phyloP scores from a whole-genome alignment of 805 yeast species.

The Ogataea haglerorum region DNA sequence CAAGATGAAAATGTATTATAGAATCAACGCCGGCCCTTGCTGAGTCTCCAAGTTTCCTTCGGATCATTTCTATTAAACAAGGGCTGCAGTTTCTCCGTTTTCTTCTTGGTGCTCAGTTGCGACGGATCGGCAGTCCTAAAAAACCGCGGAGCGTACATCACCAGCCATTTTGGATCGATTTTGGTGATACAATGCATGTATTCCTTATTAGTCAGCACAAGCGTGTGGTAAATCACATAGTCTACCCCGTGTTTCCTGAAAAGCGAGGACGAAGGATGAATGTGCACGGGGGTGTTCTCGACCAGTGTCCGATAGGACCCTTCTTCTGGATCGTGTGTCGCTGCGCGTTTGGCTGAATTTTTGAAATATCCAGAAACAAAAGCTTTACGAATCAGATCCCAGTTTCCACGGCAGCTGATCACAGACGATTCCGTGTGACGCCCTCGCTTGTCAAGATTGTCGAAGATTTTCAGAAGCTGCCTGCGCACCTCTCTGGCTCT shows the following conservation, averaged over 20 bases:
- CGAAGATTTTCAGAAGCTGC: constrained; percentile 62
- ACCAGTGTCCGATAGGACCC: constrained; percentile 51
- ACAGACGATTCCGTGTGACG: constrained; percentile 21
- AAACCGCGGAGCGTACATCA: constrained; percentile 67
- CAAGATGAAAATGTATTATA: not conserved
- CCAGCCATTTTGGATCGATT: constrained; percentile 80
- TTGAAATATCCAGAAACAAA: constrained; percentile 66
- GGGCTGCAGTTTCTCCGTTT: constrained; percentile 68
- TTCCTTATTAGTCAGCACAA: constrained; percentile 80
- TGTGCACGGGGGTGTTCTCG: constrained; percentile 68
- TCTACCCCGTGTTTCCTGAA: constrained; percentile 55
- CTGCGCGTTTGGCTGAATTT: constrained; percentile 62
- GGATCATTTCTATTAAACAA: constrained; percentile 57
- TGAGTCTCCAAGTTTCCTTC: constrained; percentile 75
- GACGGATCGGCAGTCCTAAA: constrained; percentile 60
- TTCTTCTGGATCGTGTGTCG: constrained; percentile 41
- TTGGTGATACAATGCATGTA: constrained; percentile 86
- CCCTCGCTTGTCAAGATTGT: constrained; percentile 35
- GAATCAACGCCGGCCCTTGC: constrained; percentile 35
- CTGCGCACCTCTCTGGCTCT: constrained; percentile 77
- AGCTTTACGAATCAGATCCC: constrained; percentile 57
- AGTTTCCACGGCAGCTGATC: constrained; percentile 50
- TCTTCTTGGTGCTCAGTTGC: constrained; percentile 47
- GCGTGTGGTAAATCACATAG: constrained; percentile 77
- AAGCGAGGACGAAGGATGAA: constrained; percentile 85